A percentile compares a stretch with the other conserved stretches of the same genome.
Conservation (phyloP, 352 stramenopile genomes). For the Thalassiosira livingstoniorum region DNA sequence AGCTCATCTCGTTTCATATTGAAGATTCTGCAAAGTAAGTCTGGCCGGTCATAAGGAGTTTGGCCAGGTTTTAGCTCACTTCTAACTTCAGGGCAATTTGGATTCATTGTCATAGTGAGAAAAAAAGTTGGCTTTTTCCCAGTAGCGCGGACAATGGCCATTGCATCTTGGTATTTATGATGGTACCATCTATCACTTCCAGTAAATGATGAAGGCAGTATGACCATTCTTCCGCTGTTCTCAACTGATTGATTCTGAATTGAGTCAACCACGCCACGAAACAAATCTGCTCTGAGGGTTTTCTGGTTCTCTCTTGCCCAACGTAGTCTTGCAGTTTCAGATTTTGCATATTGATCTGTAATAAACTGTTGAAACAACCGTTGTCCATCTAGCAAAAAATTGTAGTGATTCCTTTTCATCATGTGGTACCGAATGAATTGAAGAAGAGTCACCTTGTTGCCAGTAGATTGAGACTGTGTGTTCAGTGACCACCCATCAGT, state of each 20-base stretch:
- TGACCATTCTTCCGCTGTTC: slow-evolving; percentile 14
- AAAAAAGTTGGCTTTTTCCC: slow-evolving; percentile 25
- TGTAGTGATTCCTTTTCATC: slow-evolving; percentile 1
- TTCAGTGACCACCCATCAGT: slow-evolving; percentile 37
- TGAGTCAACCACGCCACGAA: not conserved
- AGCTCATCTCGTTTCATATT: slow-evolving; percentile 20
- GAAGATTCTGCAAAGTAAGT: slow-evolving; percentile 13
- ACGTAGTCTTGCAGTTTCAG: not conserved
- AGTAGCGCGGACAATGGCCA: slow-evolving; percentile 8
- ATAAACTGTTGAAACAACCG: slow-evolving; percentile 36
- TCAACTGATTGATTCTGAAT: not conserved
- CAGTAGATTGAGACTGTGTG: not conserved
- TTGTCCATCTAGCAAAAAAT: slow-evolving; percentile 2
- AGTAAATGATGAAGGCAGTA: slow-evolving; percentile 20
- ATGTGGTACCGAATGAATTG: slow-evolving; percentile 22
- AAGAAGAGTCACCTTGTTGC: slow-evolving; percentile 1
- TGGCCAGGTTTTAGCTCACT: slow-evolving; percentile 8
- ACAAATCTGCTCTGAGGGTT: slow-evolving; percentile 20
- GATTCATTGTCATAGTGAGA: slow-evolving; percentile 34
- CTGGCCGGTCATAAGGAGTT: slow-evolving; percentile 28
- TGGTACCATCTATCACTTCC: slow-evolving; percentile 35
- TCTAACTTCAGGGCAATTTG: slow-evolving; percentile 16
- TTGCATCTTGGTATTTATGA: slow-evolving; percentile 25
- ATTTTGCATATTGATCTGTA: slow-evolving; percentile 29
- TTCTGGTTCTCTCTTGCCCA: slow-evolving; percentile 24